A percentile compares a stretch with the other conserved stretches of the same genome.
phyloP scores from a whole-genome alignment of 2,329 filamentous ascomycete species.

The Byssochlamys sp. region DNA sequence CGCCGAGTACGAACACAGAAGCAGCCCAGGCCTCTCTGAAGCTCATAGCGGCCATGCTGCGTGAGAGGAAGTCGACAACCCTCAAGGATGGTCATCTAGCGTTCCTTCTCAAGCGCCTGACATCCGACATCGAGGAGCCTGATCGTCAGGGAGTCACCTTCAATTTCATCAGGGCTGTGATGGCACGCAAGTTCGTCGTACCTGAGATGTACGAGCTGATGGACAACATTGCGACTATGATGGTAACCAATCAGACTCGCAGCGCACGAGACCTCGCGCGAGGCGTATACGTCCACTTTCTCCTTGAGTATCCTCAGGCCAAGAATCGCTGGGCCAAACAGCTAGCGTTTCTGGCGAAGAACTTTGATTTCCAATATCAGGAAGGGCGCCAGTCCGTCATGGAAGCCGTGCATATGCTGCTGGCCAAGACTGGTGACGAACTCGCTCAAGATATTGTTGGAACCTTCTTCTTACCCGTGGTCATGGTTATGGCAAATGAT shows the following conservation, averaged over 20 bases:
- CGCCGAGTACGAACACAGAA: conserved; percentile 70
- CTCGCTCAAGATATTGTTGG: conserved; percentile 72
- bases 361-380: conserved; percentile 79
- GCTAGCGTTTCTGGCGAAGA: conserved; percentile 76
- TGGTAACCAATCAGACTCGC: conserved; percentile 91
- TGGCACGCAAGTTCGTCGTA: conserved; percentile 76
- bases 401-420: conserved; percentile 77
- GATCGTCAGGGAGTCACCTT: conserved; percentile 88
- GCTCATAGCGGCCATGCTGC: conserved; percentile 71
- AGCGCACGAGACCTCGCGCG: conserved; percentile 78
- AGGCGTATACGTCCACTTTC: conserved; percentile 84
- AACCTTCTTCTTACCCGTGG: conserved; percentile 74
- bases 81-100: conserved; percentile 76
- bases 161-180: conserved; percentile 79
- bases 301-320: conserved; percentile 87
- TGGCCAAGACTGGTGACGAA: conserved; percentile 73
- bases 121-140: conserved; percentile 83
- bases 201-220: conserved; percentile 82
- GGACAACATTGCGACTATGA: conserved; percentile 78
- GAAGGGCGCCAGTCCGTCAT: conserved; percentile 86
- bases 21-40: conserved; percentile 81
- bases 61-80: conserved; percentile 65
- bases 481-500: conserved; percentile 80
- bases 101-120: conserved; percentile 68
- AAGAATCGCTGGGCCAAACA: conserved; percentile 84